Base-by-base conservation (phyloP, 768 basidiomycete genomes). In the Arthromyces matolae region DNA sequence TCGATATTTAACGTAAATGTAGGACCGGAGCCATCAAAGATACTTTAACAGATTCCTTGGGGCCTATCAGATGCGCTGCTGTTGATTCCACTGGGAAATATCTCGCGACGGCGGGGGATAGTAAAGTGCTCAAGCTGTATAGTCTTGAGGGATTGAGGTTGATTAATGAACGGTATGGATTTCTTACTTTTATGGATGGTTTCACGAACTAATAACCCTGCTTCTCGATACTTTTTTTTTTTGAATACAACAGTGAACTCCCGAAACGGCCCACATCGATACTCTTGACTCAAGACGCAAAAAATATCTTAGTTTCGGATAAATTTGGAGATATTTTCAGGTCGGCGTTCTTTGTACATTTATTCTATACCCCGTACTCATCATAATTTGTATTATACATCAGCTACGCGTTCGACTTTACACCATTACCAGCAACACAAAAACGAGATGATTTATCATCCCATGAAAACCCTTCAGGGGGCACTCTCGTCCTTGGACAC, bases 251-350 rank as follows among this genome's bases (percentile, higher is more conserved):
- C 45, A 93, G 94, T 37, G 84, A 89, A 51, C 71, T 94, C 2
- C 83, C 88, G 0, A 97, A 97, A 68, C 84, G 85, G 50, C 82
- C 90, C 0, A 93, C 91, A 0, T 72, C 71, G 1, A 60, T 96
- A 22, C 63, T 67, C 0, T 83, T 96, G 56, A 82, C 84, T 0
- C 67, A 60, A 4, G 75, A 83, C 35, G 77, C 76, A 0, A 67
- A 79, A 51, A 81, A 77, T 0, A 83, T 99, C 49, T 64, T 97
- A 2, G 81, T 90, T 10, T 81, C 91, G 2, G 95, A 99, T 67
- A 97, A 96, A 66, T 94, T 96, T 53, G 95, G 95, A 0, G 95
- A 97, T 60, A 78, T 95, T 32, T 95, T 93, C 69, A 81, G 81
- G 90, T 87, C 41, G 45, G 71, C 16, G 13, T 23, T 29, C 35